Percentiles rank a stretch among this genome's conserved stretches.
These are phyloP conservation scores for Ammopiptanthus mongolicus DNA, from an alignment of 306 rosid species.

Conservation along the genomic window DNA sequence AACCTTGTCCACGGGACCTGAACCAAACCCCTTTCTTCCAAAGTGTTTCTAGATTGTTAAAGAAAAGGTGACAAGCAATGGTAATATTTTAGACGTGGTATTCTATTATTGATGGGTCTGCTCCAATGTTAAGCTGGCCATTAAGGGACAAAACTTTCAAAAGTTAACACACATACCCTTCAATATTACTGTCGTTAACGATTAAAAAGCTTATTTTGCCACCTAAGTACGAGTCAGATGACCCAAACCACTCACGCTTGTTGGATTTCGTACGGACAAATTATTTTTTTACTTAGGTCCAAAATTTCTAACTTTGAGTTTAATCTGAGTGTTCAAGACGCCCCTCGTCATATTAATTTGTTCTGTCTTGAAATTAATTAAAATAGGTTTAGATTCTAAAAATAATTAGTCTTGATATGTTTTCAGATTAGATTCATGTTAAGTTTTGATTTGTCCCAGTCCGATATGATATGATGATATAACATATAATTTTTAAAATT, in stretches of 20 bases:
- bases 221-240: constrained; percentile 36
- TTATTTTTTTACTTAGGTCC: too few species aligned
- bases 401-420: too few species aligned
- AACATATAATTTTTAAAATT: too few species aligned
- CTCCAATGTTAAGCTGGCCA: constrained; percentile 41
- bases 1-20: constrained; percentile 74
- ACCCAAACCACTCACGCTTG: constrained; percentile 29
- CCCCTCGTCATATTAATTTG: too few species aligned
- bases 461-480: too few species aligned
- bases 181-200: not conserved
- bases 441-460: too few species aligned
- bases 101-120: constrained; percentile 23
- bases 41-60: constrained; percentile 61
- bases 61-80: constrained; percentile 28
- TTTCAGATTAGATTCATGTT: too few species aligned
- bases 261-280: constrained; percentile 43
- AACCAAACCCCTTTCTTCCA: constrained; percentile 36
- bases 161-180: not conserved
- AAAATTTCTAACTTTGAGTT: too few species aligned
- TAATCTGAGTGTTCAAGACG: too few species aligned
- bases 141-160: constrained; percentile 37
- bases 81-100: constrained; percentile 40
- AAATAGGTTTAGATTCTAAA: too few species aligned
- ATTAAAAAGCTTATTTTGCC: constrained; percentile 28
- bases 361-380: not conserved